Evolutionary conservation across 2,329 filamentous ascomycete genomes (phyloP), one percentile per base, ranked within the genome.

Genomic region (Penicillium capsulatum): DNA sequence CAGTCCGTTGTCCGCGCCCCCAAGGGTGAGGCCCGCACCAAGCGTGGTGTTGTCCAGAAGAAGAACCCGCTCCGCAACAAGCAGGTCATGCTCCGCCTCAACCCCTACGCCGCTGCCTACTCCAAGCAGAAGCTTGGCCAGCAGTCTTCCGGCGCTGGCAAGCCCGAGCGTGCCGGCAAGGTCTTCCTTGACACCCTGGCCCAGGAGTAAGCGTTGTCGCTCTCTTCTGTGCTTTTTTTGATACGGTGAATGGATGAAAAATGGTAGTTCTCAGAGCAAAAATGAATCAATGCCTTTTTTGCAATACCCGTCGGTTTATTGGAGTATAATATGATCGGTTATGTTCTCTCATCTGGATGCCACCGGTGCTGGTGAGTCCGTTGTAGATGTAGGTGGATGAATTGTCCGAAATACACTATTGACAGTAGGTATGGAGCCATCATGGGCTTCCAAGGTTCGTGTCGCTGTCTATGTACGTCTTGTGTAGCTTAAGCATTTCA

Each of bases 21-120:
- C 72, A 92, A 90, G 80, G 92, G 92, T 61, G 81, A 84, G 60
- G 81, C 88, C 66, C 74, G 82, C 67, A 94, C 89, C 73, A 96
- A 96, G 83, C 87, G 92, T 67, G 75, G 78, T 58, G 75, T 79
- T 65, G 88, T 95, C 58, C 91, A 96, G 82, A 98, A 98, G 89
- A 97, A 97, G 90, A 98, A 98, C 82, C 92, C 92, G 65, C 89
- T 98, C 60, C 80, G 79, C 75, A 98, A 98, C 86, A 94, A 89
- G 83, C 92, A 97, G 81, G 85, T 98, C 58, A 81, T 96, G 74
- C 86, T 98, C 68, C 86, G 92, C 65, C 86, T 98, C 72, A 98
- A 98, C 84, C 92, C 92, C 53, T 98, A 98, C 75, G 91, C 92
- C 59, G 78, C 84, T 61, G 83, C 86, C 51, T 98, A 94, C 75